Evolutionary conservation across 768 basidiomycete species (phyloP), one percentile per base, ranked within the genome.

Genomic region (Termitomyces sp.): DNA sequence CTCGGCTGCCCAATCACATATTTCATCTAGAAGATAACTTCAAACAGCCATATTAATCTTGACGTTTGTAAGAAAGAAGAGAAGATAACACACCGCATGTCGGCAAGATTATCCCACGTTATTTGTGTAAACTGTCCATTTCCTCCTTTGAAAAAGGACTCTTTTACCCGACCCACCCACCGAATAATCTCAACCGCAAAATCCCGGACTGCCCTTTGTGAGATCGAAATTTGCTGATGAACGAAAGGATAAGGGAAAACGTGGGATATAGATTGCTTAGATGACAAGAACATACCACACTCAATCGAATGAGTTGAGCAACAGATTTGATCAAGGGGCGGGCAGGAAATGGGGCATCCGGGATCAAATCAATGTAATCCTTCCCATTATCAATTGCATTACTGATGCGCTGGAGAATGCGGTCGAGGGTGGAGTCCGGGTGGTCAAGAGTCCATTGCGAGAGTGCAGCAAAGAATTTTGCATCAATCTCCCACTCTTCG

Each of bases 1-100:
- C 6, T 41, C 31, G 5, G 38, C 22, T 7, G 58, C 61, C 61
- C 61, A 62, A 22, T 1, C 11, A 44, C 61, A 62, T 16, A 62
- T 56, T 11, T 57, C 53, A 18, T 59, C 47, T 10, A 62, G 48
- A 15, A 62, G 41, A 16, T 55, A 40, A 2, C 61, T 62, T 33
- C 12, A 33, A 12, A 11, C 2, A 13, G 33, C 18, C 12, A 31
- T 35, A n/a, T n/a, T n/a, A n/a, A n/a, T n/a, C n/a, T n/a, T n/a
- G n/a, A n/a, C n/a, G n/a, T n/a, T n/a, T n/a, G n/a, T n/a, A n/a
- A n/a, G n/a, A n/a, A n/a, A n/a, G n/a, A n/a, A n/a, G n/a, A n/a
- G n/a, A n/a, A n/a, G n/a, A n/a, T 5, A 3, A 54, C 60, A 32
- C 3, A 62, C 60, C 58, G 47, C 46, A 62, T 59, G n/a, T 57